These are phyloP conservation scores for Fonsecaea monophora DNA, from an alignment of 2,329 filamentous ascomycete genomes.

Conservation along the genomic window DNA sequence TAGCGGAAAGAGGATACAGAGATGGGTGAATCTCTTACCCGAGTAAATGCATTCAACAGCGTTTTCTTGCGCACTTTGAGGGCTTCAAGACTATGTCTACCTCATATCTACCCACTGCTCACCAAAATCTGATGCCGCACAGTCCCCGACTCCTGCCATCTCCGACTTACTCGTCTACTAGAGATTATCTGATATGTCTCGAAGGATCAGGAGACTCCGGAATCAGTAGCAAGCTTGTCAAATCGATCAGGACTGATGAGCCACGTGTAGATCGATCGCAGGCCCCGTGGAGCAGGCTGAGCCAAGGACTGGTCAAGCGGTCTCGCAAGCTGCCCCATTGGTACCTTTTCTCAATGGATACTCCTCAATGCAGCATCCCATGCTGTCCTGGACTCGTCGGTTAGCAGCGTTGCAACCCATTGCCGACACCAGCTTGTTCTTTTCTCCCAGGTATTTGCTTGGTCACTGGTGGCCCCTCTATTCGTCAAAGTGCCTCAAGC, in stretches of 20 bases:
- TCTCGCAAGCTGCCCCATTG: not conserved
- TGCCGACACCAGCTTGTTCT: not conserved
- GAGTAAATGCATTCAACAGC: not conserved
- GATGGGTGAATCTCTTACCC: not conserved
- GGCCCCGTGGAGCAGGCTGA: not conserved
- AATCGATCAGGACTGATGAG: not conserved
- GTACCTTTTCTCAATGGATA: not conserved
- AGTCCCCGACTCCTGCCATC: not conserved
- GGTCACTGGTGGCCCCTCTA: not conserved
- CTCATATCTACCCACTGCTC: not conserved
- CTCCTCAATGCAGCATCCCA: not conserved
- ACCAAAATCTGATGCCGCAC: not conserved
- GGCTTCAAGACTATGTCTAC: not conserved
- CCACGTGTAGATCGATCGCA: conserved; percentile 9
- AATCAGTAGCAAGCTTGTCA: conserved; percentile 10
- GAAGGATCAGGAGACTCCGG: not conserved
- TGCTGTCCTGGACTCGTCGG: not conserved
- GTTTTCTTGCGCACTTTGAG: no score
- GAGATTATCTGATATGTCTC: not conserved
- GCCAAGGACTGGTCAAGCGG: not conserved
- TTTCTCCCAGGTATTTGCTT: not conserved
- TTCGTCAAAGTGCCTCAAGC: conserved; percentile 1
- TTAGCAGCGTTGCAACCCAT: not conserved
- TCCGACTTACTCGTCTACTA: not conserved
- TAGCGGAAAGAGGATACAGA: not conserved